A percentile compares a stretch with the other conserved stretches of the same genome.
These are phyloP conservation scores for Vaccinium myrtillus DNA, from an alignment of 148 eudicot species.

Conservation along the genomic window DNA sequence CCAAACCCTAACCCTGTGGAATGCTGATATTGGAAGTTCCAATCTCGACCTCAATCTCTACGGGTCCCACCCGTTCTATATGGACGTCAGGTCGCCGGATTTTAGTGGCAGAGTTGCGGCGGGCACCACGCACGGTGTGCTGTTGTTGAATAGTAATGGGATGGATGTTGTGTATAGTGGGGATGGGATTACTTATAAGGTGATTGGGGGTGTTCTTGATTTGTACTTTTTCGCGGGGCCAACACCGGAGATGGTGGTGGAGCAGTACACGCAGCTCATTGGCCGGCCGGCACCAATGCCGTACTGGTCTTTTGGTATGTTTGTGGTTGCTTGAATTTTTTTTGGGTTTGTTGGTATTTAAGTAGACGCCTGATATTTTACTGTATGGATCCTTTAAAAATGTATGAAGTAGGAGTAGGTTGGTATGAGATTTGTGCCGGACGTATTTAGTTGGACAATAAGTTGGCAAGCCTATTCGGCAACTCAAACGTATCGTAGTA, in stretches of 20 bases:
- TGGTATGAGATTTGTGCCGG: too few species aligned
- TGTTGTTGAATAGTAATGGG: conserved; percentile 79
- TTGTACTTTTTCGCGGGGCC: conserved; percentile 73
- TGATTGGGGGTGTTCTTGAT: conserved; percentile 79
- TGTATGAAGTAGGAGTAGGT: too few species aligned
- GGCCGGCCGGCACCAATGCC: conserved; percentile 94
- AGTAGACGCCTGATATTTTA: background rate
- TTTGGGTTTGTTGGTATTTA: background rate
- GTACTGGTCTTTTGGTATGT: conserved; percentile 84
- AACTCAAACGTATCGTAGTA: too few species aligned
- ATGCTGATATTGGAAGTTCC: conserved; percentile 48
- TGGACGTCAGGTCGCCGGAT: conserved; percentile 60
- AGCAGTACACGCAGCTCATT: conserved; percentile 69
- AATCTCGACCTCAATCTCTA: conserved; percentile 56
- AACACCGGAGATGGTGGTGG: conserved; percentile 44
- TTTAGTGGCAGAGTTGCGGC: background rate
- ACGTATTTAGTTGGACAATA: too few species aligned
- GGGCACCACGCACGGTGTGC: conserved; percentile 61
- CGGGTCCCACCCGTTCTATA: conserved; percentile 82
- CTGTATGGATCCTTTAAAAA: too few species aligned
- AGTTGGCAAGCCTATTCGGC: too few species aligned
- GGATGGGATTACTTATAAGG: conserved; percentile 66
- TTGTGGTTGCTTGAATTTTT: background rate
- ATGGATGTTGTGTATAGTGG: conserved; percentile 82
- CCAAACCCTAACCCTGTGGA: conserved; percentile 76